Conservation (phyloP, 192 early-diverging fungal genomes). For the Phlyctochytrium bullatum region DNA sequence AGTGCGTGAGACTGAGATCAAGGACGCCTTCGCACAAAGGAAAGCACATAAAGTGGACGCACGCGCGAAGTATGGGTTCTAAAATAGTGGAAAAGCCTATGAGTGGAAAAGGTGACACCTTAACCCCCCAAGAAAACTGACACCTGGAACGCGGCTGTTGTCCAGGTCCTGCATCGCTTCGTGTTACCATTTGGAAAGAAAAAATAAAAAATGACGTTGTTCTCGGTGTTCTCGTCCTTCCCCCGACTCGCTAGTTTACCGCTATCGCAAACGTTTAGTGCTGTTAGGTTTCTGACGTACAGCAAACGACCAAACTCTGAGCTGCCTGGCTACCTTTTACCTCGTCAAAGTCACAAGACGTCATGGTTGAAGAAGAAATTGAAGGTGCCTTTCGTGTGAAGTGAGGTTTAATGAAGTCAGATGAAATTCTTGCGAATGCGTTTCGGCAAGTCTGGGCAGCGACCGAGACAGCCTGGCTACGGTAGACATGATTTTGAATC, state of each 20-base stretch:
- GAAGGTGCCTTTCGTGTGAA: conserved; percentile 27
- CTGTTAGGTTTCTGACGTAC: conserved; percentile 11
- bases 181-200: no score
- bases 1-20: background rate
- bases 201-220: no score
- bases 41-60: background rate
- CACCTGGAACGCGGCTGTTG: no score
- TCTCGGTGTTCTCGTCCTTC: no score
- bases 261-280: no score
- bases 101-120: no score
- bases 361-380: conserved; percentile 34
- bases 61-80: background rate
- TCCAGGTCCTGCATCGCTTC: no score
- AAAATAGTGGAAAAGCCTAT: no score
- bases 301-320: conserved; percentile 14
- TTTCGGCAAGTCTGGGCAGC: conserved; percentile 42
- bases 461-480: conserved; percentile 41
- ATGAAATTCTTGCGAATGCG: conserved; percentile 50
- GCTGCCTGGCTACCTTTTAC: conserved; percentile 45
- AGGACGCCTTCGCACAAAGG: background rate
- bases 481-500: conserved; percentile 46
- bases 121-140: no score
- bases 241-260: no score
- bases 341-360: conserved; percentile 36
- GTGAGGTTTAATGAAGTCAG: conserved; percentile 18